Evolutionary conservation across 1,284 basidiomycete genomes (phyloP), one percentile per base, ranked within the genome.

Genomic region (Xerocomus cyaneibrunnescens): DNA sequence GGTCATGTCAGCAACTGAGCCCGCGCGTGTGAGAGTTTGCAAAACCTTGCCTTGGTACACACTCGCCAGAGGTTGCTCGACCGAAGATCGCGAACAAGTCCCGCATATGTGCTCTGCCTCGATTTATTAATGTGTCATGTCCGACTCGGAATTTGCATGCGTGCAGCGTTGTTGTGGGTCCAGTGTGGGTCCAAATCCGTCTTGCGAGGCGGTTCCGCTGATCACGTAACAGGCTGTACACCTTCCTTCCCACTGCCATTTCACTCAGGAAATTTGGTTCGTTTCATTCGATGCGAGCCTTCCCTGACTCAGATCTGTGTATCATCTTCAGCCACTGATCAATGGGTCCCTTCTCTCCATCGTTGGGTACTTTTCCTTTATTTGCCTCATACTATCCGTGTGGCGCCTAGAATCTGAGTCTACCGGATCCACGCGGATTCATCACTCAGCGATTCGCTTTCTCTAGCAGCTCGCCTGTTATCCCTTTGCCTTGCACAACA

Each of bases 221-320:
- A 56, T 67, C 55, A 67, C 65, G 65, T 67, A 70, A 67, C 56
- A 38, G 55, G 54, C 48, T 54, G 54, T 60, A 51, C 52, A 45
- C 30, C 50, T 65, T 59, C 45, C 51, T 49, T 65, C 51, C 49
- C 51, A 59, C 62, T 42, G 52, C 55, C 51, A 48, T 64, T 59
- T 63, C n/a, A 22, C 40, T 49, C 52, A 30, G 47, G 32, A 60
- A 61, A 28, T 51, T 67, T 32, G 52, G 37, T 45, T 64, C 53
- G 37, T 51, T 27, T 48, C 50, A 17, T 52, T 50, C 48, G 42
- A 55, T 32, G 43, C 51, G 25, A 44, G 47, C 42, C 54, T 54
- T 58, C 62, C 57, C 59, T 54, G 51, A 52, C 42, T 45, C 51
- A 60, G 48, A 57, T 54, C 46, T 50, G 37, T 47, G 41, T 47